Evolutionary conservation across 2,329 filamentous ascomycete species (phyloP).

Genomic region (Aspergillus sp.): DNA sequence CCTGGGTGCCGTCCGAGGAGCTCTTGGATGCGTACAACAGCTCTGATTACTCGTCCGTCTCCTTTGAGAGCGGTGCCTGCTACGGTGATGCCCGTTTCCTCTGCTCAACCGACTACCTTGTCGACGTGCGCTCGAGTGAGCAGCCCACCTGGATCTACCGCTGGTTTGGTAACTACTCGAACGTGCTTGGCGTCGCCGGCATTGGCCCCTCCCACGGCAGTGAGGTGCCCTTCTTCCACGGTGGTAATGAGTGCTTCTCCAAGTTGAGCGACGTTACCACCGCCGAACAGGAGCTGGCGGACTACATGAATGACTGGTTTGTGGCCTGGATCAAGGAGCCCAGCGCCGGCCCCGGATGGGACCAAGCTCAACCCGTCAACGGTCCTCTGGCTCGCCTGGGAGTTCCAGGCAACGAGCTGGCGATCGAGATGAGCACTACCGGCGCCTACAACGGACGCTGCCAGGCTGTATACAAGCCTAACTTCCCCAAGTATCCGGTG

Average conservation of each 20-base stretch:
- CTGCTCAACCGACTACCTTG: constrained; percentile 23
- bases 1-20: constrained; percentile 18
- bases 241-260: constrained; percentile 26
- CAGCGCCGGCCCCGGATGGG: constrained; percentile 22
- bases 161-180: constrained; percentile 27
- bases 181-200: constrained; percentile 17
- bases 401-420: constrained; percentile 21
- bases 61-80: constrained; percentile 24
- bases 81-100: constrained; percentile 28
- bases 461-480: constrained; percentile 21
- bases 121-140: constrained; percentile 20
- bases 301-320: constrained; percentile 26
- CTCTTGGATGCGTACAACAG: constrained; percentile 20
- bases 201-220: constrained; percentile 24
- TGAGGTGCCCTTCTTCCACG: constrained; percentile 28
- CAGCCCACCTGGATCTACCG: constrained; percentile 27
- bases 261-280: constrained; percentile 18
- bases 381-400: constrained; percentile 23
- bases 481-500: constrained; percentile 24
- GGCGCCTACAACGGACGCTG: constrained; percentile 24
- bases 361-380: constrained; percentile 15
- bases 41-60: constrained; percentile 20
- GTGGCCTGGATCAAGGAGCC: constrained; percentile 26
- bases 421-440: constrained; percentile 18
- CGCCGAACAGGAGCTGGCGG: constrained; percentile 21